Evolutionary conservation across 1,139 yeast species (phyloP).

Genomic region (Debaryomyces coudertii): DNA sequence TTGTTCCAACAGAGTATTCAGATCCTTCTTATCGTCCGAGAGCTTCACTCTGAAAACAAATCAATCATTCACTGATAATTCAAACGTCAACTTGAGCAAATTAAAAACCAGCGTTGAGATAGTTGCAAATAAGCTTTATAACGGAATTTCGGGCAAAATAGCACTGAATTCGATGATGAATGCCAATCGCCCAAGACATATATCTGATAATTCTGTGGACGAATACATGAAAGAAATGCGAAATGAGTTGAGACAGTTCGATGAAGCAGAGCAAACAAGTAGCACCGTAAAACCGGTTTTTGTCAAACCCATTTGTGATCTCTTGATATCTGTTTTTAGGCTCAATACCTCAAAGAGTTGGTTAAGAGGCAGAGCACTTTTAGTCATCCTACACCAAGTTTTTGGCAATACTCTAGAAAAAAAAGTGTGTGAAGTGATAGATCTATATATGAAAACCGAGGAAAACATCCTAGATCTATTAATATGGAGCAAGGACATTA

Average conservation of each 20-base stretch:
- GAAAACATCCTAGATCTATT: conserved; percentile 53
- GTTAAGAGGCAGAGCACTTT: conserved; percentile 83
- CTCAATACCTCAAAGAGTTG: conserved; percentile 68
- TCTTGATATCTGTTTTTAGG: conserved; percentile 71
- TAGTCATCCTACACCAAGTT: conserved; percentile 80
- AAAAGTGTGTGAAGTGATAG: conserved; percentile 51
- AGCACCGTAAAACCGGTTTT: conserved; percentile 36
- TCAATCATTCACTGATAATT: conserved; percentile 32
- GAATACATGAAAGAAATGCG: conserved; percentile 47
- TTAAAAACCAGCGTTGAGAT: conserved; percentile 30
- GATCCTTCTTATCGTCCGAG: conserved; percentile 78
- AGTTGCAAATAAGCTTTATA: conserved; percentile 48
- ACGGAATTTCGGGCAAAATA: conserved; percentile 42
- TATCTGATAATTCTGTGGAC: conserved; percentile 21
- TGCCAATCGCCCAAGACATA: background rate
- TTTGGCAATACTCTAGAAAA: conserved; percentile 88
- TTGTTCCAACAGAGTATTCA: conserved; percentile 71
- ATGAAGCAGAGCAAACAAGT: conserved; percentile 28
- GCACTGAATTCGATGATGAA: conserved; percentile 8
- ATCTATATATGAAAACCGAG: conserved; percentile 44
- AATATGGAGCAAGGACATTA: conserved; percentile 40
- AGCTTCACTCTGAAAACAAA: conserved; percentile 51
- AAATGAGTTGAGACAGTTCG: conserved; percentile 43
- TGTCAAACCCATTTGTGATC: conserved; percentile 81
- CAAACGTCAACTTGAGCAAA: conserved; percentile 13